Conservation (phyloP, 2,329 filamentous ascomycete species). For the Teratosphaeriaceae sp. region DNA sequence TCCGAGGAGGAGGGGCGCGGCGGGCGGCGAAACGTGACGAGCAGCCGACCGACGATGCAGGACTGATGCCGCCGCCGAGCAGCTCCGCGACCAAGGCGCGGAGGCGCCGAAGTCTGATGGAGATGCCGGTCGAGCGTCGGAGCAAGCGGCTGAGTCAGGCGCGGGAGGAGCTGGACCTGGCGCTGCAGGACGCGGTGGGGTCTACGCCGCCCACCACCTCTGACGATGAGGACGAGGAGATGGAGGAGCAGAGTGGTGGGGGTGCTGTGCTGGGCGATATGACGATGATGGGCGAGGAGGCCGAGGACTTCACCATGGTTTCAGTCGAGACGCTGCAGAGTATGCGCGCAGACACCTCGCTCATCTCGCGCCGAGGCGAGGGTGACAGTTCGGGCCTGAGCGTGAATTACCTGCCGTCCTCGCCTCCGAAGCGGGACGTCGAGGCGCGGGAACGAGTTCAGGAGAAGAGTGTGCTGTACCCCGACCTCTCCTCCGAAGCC, state of each 20-base stretch:
- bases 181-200: slow-evolving; percentile 25
- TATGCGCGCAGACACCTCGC: slow-evolving; percentile 18
- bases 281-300: slow-evolving; percentile 41
- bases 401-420: slow-evolving; percentile 26
- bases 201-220: no score
- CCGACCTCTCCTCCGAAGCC: slow-evolving; percentile 12
- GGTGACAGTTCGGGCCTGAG: slow-evolving; percentile 14
- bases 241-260: slow-evolving; percentile 8
- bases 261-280: slow-evolving; percentile 31
- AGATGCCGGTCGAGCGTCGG: slow-evolving; percentile 10
- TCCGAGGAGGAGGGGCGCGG: slow-evolving; percentile 5
- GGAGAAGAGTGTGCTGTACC: slow-evolving; percentile 9
- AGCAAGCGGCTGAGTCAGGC: slow-evolving; percentile 22
- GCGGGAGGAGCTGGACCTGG: slow-evolving; percentile 25
- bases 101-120: slow-evolving; percentile 1
- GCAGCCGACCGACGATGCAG: slow-evolving; percentile 5
- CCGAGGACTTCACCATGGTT: slow-evolving; percentile 47
- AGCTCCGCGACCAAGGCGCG: slow-evolving; percentile 1
- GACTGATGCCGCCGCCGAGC: slow-evolving; percentile 2
- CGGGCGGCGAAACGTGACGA: neutral
- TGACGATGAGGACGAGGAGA: slow-evolving; percentile 7
- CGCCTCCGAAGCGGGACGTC: slow-evolving; percentile 18
- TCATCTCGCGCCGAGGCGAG: slow-evolving; percentile 2
- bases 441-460: neutral
- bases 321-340: slow-evolving; percentile 41